These are phyloP conservation scores for Helotiales sp. DNA, from an alignment of 2,329 filamentous ascomycete species.

Conservation along the genomic window DNA sequence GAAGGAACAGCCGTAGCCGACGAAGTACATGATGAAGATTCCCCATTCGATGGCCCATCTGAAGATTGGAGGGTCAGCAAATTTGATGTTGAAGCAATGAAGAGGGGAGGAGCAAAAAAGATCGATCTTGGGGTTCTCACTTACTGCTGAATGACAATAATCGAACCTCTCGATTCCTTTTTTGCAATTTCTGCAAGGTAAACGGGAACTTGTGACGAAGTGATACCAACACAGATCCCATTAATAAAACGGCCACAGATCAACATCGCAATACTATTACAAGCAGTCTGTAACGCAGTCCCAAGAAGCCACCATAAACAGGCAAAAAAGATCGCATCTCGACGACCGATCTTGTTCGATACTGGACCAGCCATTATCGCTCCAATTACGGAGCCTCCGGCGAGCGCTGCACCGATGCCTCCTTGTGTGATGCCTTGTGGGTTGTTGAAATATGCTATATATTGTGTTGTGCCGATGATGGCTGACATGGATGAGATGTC, in stretches of 20 bases:
- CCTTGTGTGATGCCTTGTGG: slow-evolving; percentile 42
- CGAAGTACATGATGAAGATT: slow-evolving; percentile 49
- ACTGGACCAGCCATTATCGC: slow-evolving; percentile 45
- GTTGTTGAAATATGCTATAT: slow-evolving; percentile 50
- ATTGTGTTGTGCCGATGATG: slow-evolving; percentile 50
- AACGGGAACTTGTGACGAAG: slow-evolving; percentile 46
- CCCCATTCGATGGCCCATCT: slow-evolving; percentile 48
- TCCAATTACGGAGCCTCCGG: slow-evolving; percentile 49
- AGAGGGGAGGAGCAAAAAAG: too few relatives aligned
- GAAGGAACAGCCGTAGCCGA: slow-evolving; percentile 47
- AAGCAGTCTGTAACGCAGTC: slow-evolving; percentile 32
- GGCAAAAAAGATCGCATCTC: not conserved
- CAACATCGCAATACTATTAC: slow-evolving; percentile 39
- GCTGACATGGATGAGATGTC: slow-evolving; percentile 57
- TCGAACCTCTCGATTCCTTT: slow-evolving; percentile 42
- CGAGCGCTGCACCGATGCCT: slow-evolving; percentile 49
- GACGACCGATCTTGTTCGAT: slow-evolving; percentile 37
- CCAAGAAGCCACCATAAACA: slow-evolving; percentile 29
- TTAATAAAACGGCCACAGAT: slow-evolving; percentile 48
- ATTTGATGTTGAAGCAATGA: too few relatives aligned
- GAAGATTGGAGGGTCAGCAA: too few relatives aligned
- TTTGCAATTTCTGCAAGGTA: slow-evolving; percentile 39
- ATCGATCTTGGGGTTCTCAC: too few relatives aligned
- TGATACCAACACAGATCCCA: slow-evolving; percentile 46
- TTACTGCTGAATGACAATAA: slow-evolving; percentile 48